A percentile compares a stretch with the other conserved stretches of the same genome.
These are phyloP conservation scores for Cucumis cinereus DNA, from an alignment of 306 rosid genomes.

Conservation along the genomic window DNA sequence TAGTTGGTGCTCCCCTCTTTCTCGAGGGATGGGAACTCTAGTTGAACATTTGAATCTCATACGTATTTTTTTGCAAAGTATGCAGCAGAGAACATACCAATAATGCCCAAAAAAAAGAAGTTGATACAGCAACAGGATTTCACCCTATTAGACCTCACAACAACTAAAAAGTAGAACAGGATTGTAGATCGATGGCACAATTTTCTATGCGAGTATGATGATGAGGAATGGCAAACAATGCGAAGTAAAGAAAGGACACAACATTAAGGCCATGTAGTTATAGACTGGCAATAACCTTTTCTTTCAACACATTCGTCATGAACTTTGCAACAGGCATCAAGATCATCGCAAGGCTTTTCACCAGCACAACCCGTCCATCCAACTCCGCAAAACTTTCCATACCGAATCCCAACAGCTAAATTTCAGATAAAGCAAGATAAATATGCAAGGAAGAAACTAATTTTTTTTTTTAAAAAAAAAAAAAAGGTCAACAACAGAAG, in stretches of 20 bases:
- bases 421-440: neutral
- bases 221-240: neutral
- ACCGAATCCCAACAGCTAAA: constrained; percentile 49
- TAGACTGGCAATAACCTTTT: constrained; percentile 27
- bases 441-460: neutral
- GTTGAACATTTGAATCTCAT: neutral
- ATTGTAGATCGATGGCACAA: neutral
- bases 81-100: neutral
- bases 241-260: neutral
- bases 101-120: neutral
- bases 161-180: neutral
- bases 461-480: neutral
- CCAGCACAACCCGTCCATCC: constrained; percentile 77
- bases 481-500: neutral
- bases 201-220: neutral
- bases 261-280: neutral
- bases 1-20: neutral
- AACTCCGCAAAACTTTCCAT: constrained; percentile 84
- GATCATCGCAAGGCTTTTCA: constrained; percentile 76
- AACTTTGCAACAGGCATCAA: constrained; percentile 82
- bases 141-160: neutral
- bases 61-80: neutral
- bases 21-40: too few species aligned
- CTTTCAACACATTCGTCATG: constrained; percentile 66
- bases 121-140: neutral